These are phyloP conservation scores for Heliamphora pulchella DNA, from an alignment of 179 eudicot species.

Conservation along the genomic window DNA sequence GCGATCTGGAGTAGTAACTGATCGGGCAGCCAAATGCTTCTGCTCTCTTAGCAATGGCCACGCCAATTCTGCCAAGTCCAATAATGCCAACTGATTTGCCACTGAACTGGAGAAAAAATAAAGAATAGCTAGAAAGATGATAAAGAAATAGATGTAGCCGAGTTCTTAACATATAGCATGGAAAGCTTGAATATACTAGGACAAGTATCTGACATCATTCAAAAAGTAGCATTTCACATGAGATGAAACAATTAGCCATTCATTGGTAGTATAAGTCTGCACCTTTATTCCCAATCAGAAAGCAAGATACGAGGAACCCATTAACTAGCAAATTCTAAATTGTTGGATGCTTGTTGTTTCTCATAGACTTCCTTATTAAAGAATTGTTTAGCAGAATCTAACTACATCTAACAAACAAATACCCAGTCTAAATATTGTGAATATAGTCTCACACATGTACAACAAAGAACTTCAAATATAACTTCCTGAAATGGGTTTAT, in stretches of 20 bases:
- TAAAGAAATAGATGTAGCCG: not conserved
- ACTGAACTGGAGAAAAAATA: constrained; percentile 48
- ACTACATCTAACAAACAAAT: too few relatives aligned
- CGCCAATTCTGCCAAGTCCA: constrained; percentile 78
- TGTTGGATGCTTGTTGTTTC: not conserved
- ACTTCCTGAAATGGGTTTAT: too few relatives aligned
- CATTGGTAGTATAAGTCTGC: not conserved
- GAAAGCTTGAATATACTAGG: not conserved
- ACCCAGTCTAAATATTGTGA: too few relatives aligned
- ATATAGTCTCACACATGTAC: too few relatives aligned
- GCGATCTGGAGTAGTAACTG: constrained; percentile 60
- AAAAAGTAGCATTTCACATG: not conserved
- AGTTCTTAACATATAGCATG: not conserved
- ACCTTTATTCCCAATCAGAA: not conserved
- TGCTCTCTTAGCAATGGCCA: constrained; percentile 71
- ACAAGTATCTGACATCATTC: not conserved
- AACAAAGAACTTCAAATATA: too few relatives aligned
- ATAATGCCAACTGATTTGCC: constrained; percentile 78
- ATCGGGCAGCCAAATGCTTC: constrained; percentile 71
- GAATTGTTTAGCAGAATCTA: too few relatives aligned
- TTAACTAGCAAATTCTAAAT: not conserved
- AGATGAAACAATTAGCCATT: not conserved
- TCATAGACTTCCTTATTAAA: not conserved
- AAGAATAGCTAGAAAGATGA: constrained; percentile 2
- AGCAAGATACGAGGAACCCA: not conserved